phyloP scores from a whole-genome alignment of 2,329 filamentous ascomycete species.

The Paraconiothyrium sp. region DNA sequence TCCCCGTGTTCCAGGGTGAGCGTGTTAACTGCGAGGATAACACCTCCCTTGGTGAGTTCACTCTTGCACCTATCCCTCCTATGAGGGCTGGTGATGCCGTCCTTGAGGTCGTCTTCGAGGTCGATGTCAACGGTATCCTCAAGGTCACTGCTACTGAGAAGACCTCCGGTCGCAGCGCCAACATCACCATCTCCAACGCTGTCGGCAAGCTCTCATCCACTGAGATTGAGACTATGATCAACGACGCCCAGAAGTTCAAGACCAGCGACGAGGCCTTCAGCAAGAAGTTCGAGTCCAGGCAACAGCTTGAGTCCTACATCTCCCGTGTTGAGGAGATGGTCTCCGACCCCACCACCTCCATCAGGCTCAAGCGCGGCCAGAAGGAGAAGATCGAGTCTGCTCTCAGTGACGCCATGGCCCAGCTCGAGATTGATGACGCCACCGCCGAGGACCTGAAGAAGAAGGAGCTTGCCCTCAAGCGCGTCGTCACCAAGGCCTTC shows the following conservation, averaged over 20 bases:
- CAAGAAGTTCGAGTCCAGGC: constrained; percentile 99
- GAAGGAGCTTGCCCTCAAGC: constrained; percentile 98
- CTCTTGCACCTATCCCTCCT: constrained; percentile 83
- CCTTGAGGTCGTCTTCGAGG: constrained; percentile 98
- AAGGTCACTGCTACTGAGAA: constrained; percentile 99
- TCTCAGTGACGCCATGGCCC: constrained; percentile 95
- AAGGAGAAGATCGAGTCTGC: constrained; percentile 99
- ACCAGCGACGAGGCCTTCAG: constrained; percentile 96
- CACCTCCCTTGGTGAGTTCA: constrained; percentile 97
- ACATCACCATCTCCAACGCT: constrained; percentile 99
- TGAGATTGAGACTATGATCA: constrained; percentile 99
- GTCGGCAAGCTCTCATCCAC: constrained; percentile 94
- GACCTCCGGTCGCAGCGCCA: constrained; percentile 95
- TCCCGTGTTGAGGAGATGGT: constrained; percentile 98
- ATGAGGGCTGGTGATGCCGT: constrained; percentile 96
- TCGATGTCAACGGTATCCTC: constrained; percentile 99
- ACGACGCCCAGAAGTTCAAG: constrained; percentile 99
- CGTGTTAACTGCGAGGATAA: constrained; percentile 98
- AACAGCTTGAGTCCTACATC: constrained; percentile 99
- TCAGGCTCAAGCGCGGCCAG: constrained; percentile 98
- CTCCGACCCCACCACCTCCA: constrained; percentile 91
- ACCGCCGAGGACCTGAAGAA: constrained; percentile 96
- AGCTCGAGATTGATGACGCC: constrained; percentile 95
- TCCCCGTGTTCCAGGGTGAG: constrained; percentile 96
- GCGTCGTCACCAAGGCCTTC: constrained; percentile 98